Evolutionary conservation across 192 early-diverging fungal species (phyloP).

Genomic region (Gamsiella multidivaricata): DNA sequence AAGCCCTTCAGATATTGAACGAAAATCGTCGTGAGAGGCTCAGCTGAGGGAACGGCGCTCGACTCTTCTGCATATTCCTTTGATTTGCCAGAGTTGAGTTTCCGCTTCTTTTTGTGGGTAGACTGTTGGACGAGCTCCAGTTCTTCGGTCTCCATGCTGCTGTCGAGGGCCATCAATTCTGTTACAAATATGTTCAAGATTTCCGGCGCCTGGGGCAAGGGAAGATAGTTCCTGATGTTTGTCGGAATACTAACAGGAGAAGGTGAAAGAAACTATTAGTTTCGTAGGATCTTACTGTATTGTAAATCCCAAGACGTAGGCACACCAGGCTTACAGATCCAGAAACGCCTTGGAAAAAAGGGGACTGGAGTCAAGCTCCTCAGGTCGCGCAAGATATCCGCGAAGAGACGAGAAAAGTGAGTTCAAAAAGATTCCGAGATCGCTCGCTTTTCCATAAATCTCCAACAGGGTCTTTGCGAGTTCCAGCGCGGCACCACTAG

Average conservation of each 20-base stretch:
- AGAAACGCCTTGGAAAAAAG: slow-evolving; percentile 32
- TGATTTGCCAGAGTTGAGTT: slow-evolving; percentile 40
- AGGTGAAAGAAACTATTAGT: background rate
- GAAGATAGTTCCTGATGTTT: slow-evolving; percentile 34
- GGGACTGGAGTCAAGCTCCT: slow-evolving; percentile 18
- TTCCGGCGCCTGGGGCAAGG: slow-evolving; percentile 32
- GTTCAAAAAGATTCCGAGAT: slow-evolving; percentile 33
- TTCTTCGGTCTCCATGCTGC: slow-evolving; percentile 23
- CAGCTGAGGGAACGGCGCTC: slow-evolving; percentile 6
- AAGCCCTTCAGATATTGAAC: slow-evolving; percentile 47
- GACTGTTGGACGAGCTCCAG: slow-evolving; percentile 16
- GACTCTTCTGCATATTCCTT: background rate
- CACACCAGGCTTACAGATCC: slow-evolving; percentile 31
- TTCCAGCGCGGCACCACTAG: slow-evolving; percentile 29
- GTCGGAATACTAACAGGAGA: slow-evolving; percentile 19
- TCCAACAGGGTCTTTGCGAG: slow-evolving; percentile 31
- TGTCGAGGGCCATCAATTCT: slow-evolving; percentile 29
- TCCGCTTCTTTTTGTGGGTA: slow-evolving; percentile 36
- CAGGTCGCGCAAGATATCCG: background rate
- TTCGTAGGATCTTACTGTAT: no score
- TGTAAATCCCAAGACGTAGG: no score
- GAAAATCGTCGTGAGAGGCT: slow-evolving; percentile 21
- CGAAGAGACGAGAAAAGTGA: slow-evolving; percentile 28
- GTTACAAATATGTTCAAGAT: slow-evolving; percentile 41
- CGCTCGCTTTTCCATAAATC: slow-evolving; percentile 49